Evolutionary conservation across 257 asterid species (phyloP).

Genomic region (Linaria vulgaris): DNA sequence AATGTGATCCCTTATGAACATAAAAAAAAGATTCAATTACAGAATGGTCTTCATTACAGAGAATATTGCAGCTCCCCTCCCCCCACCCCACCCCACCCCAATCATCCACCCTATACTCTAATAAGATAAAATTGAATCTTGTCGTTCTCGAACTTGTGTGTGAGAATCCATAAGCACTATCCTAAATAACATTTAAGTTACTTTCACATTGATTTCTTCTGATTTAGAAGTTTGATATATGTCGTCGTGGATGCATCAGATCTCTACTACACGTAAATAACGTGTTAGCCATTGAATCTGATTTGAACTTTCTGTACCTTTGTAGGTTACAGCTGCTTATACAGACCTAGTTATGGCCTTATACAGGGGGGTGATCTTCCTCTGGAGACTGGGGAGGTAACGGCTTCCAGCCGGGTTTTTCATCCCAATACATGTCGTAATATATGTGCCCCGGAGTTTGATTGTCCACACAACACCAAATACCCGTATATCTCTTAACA

Average conservation of each 20-base stretch:
- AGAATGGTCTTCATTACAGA: background rate
- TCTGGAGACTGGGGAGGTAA: constrained; percentile 69
- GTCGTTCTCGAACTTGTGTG: constrained; percentile 13
- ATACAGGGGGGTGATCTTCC: constrained; percentile 88
- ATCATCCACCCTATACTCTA: background rate
- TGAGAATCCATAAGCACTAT: constrained; percentile 24
- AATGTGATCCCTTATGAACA: background rate
- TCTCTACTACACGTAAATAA: background rate
- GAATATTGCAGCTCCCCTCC: no score
- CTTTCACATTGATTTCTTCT: background rate
- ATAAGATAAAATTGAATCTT: constrained; percentile 3
- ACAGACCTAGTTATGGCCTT: constrained; percentile 28
- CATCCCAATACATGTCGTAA: constrained; percentile 96
- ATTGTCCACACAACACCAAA: constrained; percentile 88
- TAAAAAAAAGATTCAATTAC: constrained; percentile 1
- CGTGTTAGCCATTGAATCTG: constrained; percentile 15
- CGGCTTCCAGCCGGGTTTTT: constrained; percentile 90
- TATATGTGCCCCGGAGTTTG: constrained; percentile 81
- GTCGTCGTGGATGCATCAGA: constrained; percentile 19
- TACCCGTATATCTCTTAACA: constrained; percentile 74
- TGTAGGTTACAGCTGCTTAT: background rate
- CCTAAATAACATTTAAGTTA: constrained; percentile 2
- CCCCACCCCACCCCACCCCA: background rate
- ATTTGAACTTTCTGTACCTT: constrained; percentile 13
- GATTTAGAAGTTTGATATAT: constrained; percentile 17